A percentile compares a stretch with the other conserved stretches of the same genome.
These are phyloP conservation scores for Fraxinus ornus DNA, from an alignment of 305 asterid genomes.

Conservation along the genomic window DNA sequence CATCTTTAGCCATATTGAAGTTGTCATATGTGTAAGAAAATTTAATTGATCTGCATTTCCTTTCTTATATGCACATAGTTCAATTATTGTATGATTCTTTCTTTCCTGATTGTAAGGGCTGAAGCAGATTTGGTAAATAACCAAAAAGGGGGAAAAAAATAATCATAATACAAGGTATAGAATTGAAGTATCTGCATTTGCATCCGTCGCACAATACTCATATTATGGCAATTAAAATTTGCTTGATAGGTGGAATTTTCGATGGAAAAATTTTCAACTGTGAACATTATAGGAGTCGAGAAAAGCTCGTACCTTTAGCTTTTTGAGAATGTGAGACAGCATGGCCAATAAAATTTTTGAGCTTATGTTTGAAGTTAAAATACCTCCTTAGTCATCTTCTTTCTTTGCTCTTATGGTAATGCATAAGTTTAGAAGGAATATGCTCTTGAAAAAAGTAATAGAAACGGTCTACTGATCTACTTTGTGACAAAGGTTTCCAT, in stretches of 20 bases:
- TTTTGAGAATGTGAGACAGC: constrained; percentile 22
- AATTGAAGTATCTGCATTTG: background rate
- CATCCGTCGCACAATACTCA: background rate
- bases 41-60: background rate
- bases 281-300: constrained; percentile 14
- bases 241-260: constrained; percentile 1
- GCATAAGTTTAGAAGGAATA: constrained; percentile 2
- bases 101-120: background rate
- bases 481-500: background rate
- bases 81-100: background rate
- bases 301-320: constrained; percentile 13
- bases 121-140: background rate
- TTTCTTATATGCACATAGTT: constrained; percentile 4
- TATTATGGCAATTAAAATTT: constrained; percentile 5
- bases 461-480: background rate
- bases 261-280: background rate
- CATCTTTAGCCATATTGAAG: constrained; percentile 12
- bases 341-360: background rate
- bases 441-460: background rate
- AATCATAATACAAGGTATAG: background rate
- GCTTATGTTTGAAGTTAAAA: background rate
- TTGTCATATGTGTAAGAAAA: constrained; percentile 14
- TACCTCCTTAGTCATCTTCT: background rate
- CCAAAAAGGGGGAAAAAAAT: background rate
- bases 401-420: constrained; percentile 7